Conservation (phyloP, 1,284 basidiomycete genomes). For the Hemileia vastatrix region DNA sequence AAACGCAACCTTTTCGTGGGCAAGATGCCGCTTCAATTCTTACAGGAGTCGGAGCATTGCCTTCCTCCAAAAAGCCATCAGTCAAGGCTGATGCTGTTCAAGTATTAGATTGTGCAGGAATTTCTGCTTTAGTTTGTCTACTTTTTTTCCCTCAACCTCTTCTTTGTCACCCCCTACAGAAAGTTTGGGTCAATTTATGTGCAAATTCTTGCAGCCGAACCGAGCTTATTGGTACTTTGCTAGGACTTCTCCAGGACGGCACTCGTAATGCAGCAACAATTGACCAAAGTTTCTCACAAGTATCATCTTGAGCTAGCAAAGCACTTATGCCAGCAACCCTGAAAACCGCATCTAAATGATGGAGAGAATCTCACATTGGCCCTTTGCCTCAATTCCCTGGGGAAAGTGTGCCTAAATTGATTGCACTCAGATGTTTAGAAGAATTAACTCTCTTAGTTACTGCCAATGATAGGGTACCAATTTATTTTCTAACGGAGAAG, state of each 20-base stretch:
- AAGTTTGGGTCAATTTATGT: constrained; percentile 85
- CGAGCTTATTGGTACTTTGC: constrained; percentile 82
- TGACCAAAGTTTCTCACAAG: constrained; percentile 84
- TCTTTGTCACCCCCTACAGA: constrained; percentile 72
- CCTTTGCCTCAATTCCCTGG: constrained; percentile 58
- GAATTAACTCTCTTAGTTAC: constrained; percentile 73
- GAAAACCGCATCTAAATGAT: constrained; percentile 62
- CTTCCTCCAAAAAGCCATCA: too few relatives aligned
- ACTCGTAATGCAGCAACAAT: constrained; percentile 81
- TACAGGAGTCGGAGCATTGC: constrained; percentile 7
- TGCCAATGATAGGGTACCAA: constrained; percentile 66
- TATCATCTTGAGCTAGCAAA: constrained; percentile 66
- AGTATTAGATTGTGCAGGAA: constrained; percentile 78
- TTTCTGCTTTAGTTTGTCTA: constrained; percentile 79
- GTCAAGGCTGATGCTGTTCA: constrained; percentile 87
- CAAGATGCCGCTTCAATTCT: constrained; percentile 20
- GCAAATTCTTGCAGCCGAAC: constrained; percentile 84
- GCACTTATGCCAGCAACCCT: constrained; percentile 52
- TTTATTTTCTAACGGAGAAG: constrained; percentile 90
- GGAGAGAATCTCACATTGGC: too few relatives aligned
- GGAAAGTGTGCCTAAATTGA: constrained; percentile 76
- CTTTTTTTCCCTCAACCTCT: constrained; percentile 95
- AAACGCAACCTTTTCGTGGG: too few relatives aligned
- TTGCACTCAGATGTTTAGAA: constrained; percentile 84
- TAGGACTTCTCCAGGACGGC: constrained; percentile 88